These are phyloP conservation scores for Acanthamoeba sp. DNA, from an alignment of 208 protist species.

Conservation along the genomic window DNA sequence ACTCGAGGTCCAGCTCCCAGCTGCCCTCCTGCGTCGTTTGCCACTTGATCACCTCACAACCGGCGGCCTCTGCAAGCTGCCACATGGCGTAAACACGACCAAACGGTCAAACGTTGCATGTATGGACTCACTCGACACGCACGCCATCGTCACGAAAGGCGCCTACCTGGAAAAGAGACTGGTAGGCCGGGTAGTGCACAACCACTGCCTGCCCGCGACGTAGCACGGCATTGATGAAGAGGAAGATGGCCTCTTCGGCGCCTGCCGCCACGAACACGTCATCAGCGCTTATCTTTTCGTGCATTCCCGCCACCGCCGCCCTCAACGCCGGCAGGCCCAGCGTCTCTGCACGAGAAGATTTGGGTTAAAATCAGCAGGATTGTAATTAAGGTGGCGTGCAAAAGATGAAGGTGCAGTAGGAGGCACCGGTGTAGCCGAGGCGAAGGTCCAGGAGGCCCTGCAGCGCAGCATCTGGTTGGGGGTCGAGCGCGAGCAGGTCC, in stretches of 20 bases:
- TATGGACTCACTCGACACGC: too few species aligned
- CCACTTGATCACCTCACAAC: slow-evolving; percentile 67
- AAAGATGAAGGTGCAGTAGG: neutral
- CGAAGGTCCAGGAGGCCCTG: slow-evolving; percentile 54
- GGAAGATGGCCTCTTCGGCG: slow-evolving; percentile 64
- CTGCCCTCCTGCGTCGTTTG: neutral
- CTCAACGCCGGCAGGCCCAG: slow-evolving; percentile 53
- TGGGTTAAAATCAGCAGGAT: neutral
- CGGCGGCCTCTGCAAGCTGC: slow-evolving; percentile 23
- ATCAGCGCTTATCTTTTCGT: neutral
- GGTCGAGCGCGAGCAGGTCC: slow-evolving; percentile 49
- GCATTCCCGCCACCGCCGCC: neutral
- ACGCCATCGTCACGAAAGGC: neutral
- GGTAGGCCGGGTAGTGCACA: slow-evolving; percentile 70
- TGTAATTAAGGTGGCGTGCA: neutral
- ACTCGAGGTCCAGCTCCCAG: slow-evolving; percentile 48
- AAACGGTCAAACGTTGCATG: too few species aligned
- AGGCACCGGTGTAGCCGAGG: slow-evolving; percentile 56
- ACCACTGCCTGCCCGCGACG: slow-evolving; percentile 4
- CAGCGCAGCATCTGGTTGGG: neutral
- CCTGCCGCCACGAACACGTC: slow-evolving; percentile 58
- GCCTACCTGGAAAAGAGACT: slow-evolving; percentile 39
- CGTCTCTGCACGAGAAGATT: neutral
- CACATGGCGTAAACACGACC: neutral
- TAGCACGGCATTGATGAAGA: slow-evolving; percentile 25